A percentile compares a stretch with the other conserved stretches of the same genome.
Evolutionary conservation across 2,329 filamentous ascomycete species (phyloP).

Genomic region (Beauveria medogensis): DNA sequence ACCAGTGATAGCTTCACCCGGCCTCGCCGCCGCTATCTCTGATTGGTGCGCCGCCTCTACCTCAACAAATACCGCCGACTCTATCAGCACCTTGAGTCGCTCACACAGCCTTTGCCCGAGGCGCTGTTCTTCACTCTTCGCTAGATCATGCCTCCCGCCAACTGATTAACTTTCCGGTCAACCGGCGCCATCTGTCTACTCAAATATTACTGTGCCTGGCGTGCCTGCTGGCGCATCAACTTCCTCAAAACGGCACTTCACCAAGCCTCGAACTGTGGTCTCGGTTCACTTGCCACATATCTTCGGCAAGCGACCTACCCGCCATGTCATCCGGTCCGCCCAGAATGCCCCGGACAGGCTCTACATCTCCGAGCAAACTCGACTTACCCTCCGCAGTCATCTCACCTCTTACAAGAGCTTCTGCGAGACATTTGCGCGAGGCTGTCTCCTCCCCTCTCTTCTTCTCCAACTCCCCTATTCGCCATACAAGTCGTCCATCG

Average conservation of each 20-base stretch:
- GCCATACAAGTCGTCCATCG: constrained; percentile 28
- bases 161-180: constrained; percentile 1
- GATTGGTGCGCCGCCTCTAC: background rate
- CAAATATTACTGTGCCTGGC: background rate
- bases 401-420: constrained; percentile 14
- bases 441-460: constrained; percentile 43
- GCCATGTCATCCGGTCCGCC: constrained; percentile 28
- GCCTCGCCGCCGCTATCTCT: background rate
- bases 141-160: constrained; percentile 3
- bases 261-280: background rate
- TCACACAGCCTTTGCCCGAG: background rate
- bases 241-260: background rate
- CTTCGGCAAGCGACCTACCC: constrained; percentile 20
- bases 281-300: background rate
- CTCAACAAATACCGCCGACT: background rate
- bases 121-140: background rate
- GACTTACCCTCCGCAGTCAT: constrained; percentile 30
- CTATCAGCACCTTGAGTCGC: background rate
- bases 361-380: constrained; percentile 36
- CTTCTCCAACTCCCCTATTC: constrained; percentile 38
- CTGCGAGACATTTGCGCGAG: constrained; percentile 23
- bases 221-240: background rate
- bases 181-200: background rate
- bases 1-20: constrained; percentile 1
- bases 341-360: constrained; percentile 42